Conservation (phyloP, 805 yeast species). For the Ogataea ganodermae region DNA sequence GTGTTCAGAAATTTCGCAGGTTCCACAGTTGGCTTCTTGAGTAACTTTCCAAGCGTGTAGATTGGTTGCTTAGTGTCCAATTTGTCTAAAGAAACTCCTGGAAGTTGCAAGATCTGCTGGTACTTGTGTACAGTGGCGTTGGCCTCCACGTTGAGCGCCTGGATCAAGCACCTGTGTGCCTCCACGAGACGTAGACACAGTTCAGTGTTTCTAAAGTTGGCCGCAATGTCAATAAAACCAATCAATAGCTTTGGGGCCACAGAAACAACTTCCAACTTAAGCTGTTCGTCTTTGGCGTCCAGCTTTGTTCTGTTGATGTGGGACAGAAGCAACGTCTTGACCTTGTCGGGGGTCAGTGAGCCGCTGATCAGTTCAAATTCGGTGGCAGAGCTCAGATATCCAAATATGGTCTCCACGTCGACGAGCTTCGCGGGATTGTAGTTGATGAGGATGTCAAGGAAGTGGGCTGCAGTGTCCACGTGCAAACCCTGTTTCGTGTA, state of each 20-base stretch:
- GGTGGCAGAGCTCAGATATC: conserved; percentile 61
- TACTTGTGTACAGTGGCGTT: conserved; percentile 45
- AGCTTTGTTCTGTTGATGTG: conserved; percentile 57
- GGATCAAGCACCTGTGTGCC: conserved; percentile 69
- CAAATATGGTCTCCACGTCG: conserved; percentile 56
- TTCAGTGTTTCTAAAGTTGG: conserved; percentile 73
- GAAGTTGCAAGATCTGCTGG: conserved; percentile 78
- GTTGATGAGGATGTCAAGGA: conserved; percentile 72
- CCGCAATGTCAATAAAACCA: conserved; percentile 79
- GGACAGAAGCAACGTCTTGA: conserved; percentile 52
- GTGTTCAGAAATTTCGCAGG: conserved; percentile 60
- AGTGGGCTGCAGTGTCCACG: conserved; percentile 77
- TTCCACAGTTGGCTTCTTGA: conserved; percentile 58
- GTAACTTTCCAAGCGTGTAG: conserved; percentile 67
- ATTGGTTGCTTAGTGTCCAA: conserved; percentile 53
- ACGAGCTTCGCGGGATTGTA: conserved; percentile 68
- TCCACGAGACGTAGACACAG: conserved; percentile 61
- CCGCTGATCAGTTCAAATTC: conserved; percentile 57
- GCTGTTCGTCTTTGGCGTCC: conserved; percentile 37
- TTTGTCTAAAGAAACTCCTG: conserved; percentile 58
- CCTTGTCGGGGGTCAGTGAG: conserved; percentile 45
- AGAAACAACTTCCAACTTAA: conserved; percentile 59
- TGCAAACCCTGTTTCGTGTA: conserved; percentile 83
- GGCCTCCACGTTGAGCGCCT: conserved; percentile 57
- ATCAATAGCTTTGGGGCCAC: conserved; percentile 64